phyloP scores from a whole-genome alignment of 805 yeast genomes.

The Suhomyces kilbournensis region DNA sequence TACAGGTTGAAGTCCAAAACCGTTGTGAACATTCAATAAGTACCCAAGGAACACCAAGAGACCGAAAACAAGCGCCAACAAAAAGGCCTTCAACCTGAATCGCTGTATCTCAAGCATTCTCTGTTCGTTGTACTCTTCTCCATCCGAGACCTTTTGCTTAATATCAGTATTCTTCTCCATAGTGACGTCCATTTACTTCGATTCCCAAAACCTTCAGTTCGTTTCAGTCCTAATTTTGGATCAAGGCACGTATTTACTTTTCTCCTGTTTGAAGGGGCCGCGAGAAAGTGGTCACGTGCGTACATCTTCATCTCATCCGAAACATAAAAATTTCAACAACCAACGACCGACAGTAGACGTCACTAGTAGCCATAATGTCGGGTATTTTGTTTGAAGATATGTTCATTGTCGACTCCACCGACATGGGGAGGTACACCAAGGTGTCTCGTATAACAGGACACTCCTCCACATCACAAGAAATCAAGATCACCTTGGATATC shows the following conservation, averaged over 20 bases:
- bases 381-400: conserved; percentile 88
- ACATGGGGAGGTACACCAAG: conserved; percentile 86
- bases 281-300: not conserved
- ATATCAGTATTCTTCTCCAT: not conserved
- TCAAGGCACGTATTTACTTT: not conserved
- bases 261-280: not conserved
- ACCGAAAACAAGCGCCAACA: not conserved
- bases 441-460: conserved; percentile 86
- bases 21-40: not conserved
- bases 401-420: conserved; percentile 80
- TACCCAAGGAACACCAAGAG: not conserved
- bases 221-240: not conserved
- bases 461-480: conserved; percentile 76
- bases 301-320: conserved; percentile 1
- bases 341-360: not conserved
- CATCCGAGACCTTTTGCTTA: not conserved
- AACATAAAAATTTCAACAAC: not conserved
- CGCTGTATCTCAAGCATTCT: not conserved
- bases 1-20: not conserved
- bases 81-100: not conserved
- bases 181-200: not conserved
- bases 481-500: conserved; percentile 82
- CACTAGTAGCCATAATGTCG: conserved; percentile 27
- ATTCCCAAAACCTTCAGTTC: not conserved
- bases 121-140: not conserved